These are phyloP conservation scores for Fusarium sp. DNA, from an alignment of 2,329 filamentous ascomycete genomes.

Conservation along the genomic window DNA sequence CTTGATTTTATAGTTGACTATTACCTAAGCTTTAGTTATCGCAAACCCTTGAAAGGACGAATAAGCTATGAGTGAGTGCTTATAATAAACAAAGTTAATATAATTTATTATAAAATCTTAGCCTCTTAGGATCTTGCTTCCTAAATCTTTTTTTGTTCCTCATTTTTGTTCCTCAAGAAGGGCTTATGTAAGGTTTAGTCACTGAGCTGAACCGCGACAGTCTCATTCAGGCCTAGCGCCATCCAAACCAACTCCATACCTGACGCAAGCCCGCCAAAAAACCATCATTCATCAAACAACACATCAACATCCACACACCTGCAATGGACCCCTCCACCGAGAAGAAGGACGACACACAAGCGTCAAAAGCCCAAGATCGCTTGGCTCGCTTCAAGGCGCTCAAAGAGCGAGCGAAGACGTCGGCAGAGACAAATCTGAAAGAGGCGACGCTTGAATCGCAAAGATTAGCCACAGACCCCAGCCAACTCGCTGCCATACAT, in stretches of 20 bases:
- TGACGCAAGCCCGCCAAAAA: background rate
- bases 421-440: slow-evolving; percentile 79
- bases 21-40: too few species aligned
- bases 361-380: slow-evolving; percentile 70
- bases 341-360: slow-evolving; percentile 31
- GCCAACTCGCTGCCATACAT: slow-evolving; percentile 79
- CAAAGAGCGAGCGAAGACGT: slow-evolving; percentile 81
- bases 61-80: too few species aligned
- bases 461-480: slow-evolving; percentile 80
- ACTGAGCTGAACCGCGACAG: background rate
- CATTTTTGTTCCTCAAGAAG: background rate
- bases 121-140: too few species aligned
- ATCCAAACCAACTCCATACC: background rate
- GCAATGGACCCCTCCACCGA: slow-evolving; percentile 23
- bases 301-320: background rate
- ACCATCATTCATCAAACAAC: background rate
- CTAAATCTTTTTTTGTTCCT: background rate
- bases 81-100: too few species aligned
- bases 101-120: too few species aligned
- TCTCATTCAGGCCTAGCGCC: background rate
- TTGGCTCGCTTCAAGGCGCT: slow-evolving; percentile 88
- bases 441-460: slow-evolving; percentile 87
- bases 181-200: too few species aligned
- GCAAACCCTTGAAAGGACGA: too few species aligned
- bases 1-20: too few species aligned